Conservation (phyloP, 768 basidiomycete genomes). For the Steccherinum ochraceum region DNA sequence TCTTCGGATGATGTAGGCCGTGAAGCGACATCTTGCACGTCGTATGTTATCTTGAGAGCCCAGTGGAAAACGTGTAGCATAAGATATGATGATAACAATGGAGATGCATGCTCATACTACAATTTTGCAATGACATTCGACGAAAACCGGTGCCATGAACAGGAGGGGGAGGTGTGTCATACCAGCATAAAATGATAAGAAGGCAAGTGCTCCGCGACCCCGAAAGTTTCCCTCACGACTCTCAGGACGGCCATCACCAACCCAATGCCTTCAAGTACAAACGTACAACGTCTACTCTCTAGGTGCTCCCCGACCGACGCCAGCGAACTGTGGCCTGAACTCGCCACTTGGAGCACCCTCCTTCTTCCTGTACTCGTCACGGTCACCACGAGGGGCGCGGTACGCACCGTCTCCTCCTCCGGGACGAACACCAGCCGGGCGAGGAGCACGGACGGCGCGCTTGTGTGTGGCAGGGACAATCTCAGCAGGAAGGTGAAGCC, state of each 20-base stretch:
- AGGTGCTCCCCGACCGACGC: slow-evolving; percentile 85
- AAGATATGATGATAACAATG: slow-evolving; percentile 14
- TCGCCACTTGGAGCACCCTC: slow-evolving; percentile 79
- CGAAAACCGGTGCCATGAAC: background rate
- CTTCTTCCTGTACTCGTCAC: slow-evolving; percentile 91
- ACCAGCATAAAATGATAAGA: slow-evolving; percentile 1
- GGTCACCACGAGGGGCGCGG: slow-evolving; percentile 80
- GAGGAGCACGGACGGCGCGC: slow-evolving; percentile 84
- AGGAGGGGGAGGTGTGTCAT: slow-evolving; percentile 9
- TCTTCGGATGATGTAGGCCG: slow-evolving; percentile 30
- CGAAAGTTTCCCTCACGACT: slow-evolving; percentile 12
- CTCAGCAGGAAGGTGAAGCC: slow-evolving; percentile 91
- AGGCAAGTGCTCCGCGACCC: slow-evolving; percentile 2
- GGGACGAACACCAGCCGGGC: slow-evolving; percentile 69
- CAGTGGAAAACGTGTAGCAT: background rate
- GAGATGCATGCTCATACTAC: slow-evolving; percentile 26
- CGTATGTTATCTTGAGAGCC: background rate
- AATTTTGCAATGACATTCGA: slow-evolving; percentile 22
- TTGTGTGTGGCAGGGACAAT: slow-evolving; percentile 98
- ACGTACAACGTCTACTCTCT: slow-evolving; percentile 40
- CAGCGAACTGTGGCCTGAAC: slow-evolving; percentile 83
- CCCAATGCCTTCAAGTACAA: background rate
- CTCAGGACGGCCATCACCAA: background rate
- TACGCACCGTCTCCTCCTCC: slow-evolving; percentile 76
- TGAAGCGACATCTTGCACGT: background rate